phyloP scores from a whole-genome alignment of 2,329 filamentous ascomycete species.

The Penicillium sp. region DNA sequence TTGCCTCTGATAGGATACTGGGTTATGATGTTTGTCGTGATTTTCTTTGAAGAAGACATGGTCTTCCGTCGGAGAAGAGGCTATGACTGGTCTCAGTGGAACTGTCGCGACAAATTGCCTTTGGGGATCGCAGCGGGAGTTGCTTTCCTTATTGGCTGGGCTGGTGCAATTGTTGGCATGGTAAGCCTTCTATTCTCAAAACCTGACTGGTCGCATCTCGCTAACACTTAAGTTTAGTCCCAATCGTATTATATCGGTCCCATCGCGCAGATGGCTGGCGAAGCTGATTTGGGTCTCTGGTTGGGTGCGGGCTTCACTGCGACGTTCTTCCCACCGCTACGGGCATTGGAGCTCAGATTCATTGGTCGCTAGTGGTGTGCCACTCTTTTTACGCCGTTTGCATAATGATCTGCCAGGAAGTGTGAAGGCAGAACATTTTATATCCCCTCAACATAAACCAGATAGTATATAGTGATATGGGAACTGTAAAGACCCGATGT shows the following conservation, averaged over 20 bases:
- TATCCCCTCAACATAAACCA: neutral
- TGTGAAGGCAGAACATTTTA: neutral
- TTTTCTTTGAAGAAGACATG: conserved; percentile 44
- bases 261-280: conserved; percentile 33
- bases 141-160: conserved; percentile 41
- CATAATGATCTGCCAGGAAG: neutral
- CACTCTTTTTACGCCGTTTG: neutral
- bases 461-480: neutral
- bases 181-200: conserved; percentile 19
- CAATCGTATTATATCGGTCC: conserved; percentile 43
- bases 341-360: conserved; percentile 33
- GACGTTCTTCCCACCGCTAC: conserved; percentile 35
- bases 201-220: neutral
- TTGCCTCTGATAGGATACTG: conserved; percentile 50
- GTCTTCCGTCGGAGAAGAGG: conserved; percentile 40
- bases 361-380: conserved; percentile 25
- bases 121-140: conserved; percentile 41
- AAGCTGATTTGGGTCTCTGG: conserved; percentile 41
- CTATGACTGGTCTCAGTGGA: conserved; percentile 46
- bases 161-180: conserved; percentile 43
- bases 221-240: conserved; percentile 18
- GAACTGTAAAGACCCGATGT: neutral
- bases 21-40: conserved; percentile 44
- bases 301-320: conserved; percentile 36
- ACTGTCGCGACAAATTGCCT: conserved; percentile 38